Base-by-base conservation (phyloP, 139 green algal species). In the Desmodesmus armatus region DNA sequence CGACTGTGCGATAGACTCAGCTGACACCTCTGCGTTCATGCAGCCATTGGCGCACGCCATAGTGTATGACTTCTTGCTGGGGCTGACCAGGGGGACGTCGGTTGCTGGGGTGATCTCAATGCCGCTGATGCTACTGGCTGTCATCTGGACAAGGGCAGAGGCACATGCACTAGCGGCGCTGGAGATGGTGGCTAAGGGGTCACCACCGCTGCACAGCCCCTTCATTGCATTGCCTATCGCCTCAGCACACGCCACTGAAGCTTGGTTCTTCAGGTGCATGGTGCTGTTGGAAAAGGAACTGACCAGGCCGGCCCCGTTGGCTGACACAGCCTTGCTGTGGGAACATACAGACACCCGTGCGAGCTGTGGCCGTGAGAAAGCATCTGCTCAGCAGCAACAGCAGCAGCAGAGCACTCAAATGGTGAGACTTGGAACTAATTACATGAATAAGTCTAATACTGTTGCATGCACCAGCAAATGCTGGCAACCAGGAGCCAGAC, bases 1-100 rank as follows among this genome's bases (percentile, higher is more conserved):
- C 0, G 82, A 69, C 35, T 87, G 82, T 40, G 82, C 82, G 21
- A 87, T 72, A 11, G 82, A 55, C 65, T 87, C 82, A 23, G 82
- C 82, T 6, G 82, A 66, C 0, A 31, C 31, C 55, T 87, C 41
- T 11, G 51, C 82, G 43, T 82, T 87, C 11, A 25, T 55, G 82
- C 82, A 87, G 58, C 82, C 60, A 17, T 37, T 82, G 9, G 58
- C 41, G 60, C 82, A 87, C 39, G 72, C 82, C 6, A 75, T 15
- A 1, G 72, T 75, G 35, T 77, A 87, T 2, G 71, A 58, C 31
- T 76, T 87, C 31, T 87, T 82, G 9, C 55, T 78, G 1, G 44
- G 43, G 41, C 58, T 82, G 5, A 79, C 19, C n/a, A 76, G 35
- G 13, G 82, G 82, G 2, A 82, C 41, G 7, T 76, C 40, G 2